phyloP scores from a whole-genome alignment of 306 rosid genomes.

The Sechiopsis laciniata region DNA sequence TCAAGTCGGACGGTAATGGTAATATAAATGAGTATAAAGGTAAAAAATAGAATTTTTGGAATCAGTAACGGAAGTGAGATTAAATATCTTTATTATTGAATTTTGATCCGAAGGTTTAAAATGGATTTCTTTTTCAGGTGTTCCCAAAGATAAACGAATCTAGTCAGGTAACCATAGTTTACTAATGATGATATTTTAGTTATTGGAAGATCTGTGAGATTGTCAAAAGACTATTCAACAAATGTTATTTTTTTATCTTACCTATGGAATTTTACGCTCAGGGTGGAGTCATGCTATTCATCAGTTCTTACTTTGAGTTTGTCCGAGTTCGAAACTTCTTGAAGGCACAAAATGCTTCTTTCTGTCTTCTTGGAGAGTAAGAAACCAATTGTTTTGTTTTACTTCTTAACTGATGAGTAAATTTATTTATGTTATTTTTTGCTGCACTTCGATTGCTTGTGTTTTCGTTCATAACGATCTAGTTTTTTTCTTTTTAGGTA shows the following conservation, averaged over 20 bases:
- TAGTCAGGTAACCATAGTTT: slow-evolving; percentile 45
- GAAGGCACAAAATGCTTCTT: slow-evolving; percentile 74
- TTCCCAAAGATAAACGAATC: slow-evolving; percentile 81
- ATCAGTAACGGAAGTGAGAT: background rate
- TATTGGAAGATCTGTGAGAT: background rate
- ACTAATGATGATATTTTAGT: background rate
- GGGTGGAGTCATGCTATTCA: slow-evolving; percentile 86
- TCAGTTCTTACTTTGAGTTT: slow-evolving; percentile 73
- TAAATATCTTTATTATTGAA: background rate
- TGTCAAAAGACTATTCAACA: background rate
- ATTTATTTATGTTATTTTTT: background rate
- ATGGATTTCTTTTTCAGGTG: slow-evolving; percentile 45
- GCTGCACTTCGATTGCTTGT: slow-evolving; percentile 4
- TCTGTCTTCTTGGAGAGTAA: slow-evolving; percentile 90
- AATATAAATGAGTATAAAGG: background rate
- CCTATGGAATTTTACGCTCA: slow-evolving; percentile 34
- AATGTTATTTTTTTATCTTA: background rate
- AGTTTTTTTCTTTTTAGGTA: slow-evolving; percentile 45
- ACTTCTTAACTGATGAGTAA: slow-evolving; percentile 17
- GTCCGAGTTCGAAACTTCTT: slow-evolving; percentile 74
- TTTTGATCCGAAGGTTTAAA: slow-evolving; percentile 14
- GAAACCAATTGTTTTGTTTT: slow-evolving; percentile 31
- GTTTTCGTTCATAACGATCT: slow-evolving; percentile 20
- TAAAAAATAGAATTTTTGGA: background rate
- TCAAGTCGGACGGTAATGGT: background rate